These are phyloP conservation scores for Ogataea methylovora DNA, from an alignment of 805 yeast genomes.

Conservation along the genomic window DNA sequence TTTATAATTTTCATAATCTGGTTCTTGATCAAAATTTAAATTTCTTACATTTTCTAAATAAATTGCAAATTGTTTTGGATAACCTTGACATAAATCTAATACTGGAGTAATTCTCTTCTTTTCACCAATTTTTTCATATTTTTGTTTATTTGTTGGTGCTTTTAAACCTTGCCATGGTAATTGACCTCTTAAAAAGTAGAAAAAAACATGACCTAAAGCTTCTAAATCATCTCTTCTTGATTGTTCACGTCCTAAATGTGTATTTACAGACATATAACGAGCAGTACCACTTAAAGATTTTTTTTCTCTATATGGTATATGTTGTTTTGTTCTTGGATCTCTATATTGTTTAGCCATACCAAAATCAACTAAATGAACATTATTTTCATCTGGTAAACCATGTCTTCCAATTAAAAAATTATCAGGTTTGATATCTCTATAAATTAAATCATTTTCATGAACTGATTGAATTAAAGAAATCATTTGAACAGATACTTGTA, in stretches of 20 bases:
- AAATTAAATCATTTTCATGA: constrained; percentile 85
- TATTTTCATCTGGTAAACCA: constrained; percentile 73
- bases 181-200: constrained; percentile 89
- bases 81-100: constrained; percentile 77
- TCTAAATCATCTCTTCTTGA: constrained; percentile 94
- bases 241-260: constrained; percentile 96
- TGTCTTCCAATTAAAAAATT: constrained; percentile 92
- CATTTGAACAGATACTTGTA: constrained; percentile 94
- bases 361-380: constrained; percentile 86
- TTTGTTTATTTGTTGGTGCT: constrained; percentile 96
- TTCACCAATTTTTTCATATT: constrained; percentile 95
- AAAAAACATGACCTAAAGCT: constrained; percentile 92
- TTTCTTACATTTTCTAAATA: constrained; percentile 85
- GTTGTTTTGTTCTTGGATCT: constrained; percentile 92
- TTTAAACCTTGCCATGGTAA: constrained; percentile 99
- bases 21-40: constrained; percentile 86
- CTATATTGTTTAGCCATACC: constrained; percentile 99
- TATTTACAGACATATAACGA: constrained; percentile 96
- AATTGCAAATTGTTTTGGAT: constrained; percentile 89
- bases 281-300: constrained; percentile 97
- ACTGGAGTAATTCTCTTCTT: constrained; percentile 88
- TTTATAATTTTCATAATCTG: constrained; percentile 85
- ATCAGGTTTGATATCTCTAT: constrained; percentile 96
- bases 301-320: constrained; percentile 94
- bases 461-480: constrained; percentile 76